A percentile compares a stretch with the other conserved stretches of the same genome.
phyloP scores from a whole-genome alignment of 208 protist genomes.

The Leishmania tropica region DNA sequence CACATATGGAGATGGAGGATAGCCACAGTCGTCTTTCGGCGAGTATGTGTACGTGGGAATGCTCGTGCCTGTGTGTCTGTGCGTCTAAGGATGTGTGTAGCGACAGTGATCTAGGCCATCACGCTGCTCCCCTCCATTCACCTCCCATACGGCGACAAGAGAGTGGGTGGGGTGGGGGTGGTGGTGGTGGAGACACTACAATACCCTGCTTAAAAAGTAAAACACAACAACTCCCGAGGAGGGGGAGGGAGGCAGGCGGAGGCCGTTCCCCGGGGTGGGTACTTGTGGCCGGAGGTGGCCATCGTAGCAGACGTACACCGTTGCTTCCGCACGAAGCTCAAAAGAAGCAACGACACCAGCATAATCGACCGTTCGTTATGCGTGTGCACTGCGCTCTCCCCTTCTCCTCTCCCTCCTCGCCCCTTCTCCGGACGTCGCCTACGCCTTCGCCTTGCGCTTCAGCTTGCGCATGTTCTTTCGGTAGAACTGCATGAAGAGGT shows the following conservation, averaged over 20 bases:
- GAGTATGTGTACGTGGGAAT: too few species aligned
- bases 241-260: neutral
- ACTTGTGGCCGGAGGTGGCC: neutral
- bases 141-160: neutral
- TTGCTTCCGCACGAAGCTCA: neutral
- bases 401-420: neutral
- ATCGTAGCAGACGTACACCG: conserved; percentile 1
- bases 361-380: neutral
- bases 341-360: neutral
- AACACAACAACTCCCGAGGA: neutral
- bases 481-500: conserved; percentile 87
- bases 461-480: conserved; percentile 32
- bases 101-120: neutral
- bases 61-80: neutral
- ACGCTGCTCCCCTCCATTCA: neutral
- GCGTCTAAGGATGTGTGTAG: neutral
- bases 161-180: neutral
- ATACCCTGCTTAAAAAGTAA: neutral
- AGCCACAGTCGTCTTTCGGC: too few species aligned
- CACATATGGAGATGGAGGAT: too few species aligned
- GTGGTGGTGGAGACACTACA: neutral
- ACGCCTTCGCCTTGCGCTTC: conserved; percentile 28
- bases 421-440: neutral
- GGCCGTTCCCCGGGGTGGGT: neutral
- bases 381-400: neutral